A percentile compares a stretch with the other conserved stretches of the same genome.
phyloP scores from a whole-genome alignment of 2,329 filamentous ascomycete species.

The Paecilomyces sp. region DNA sequence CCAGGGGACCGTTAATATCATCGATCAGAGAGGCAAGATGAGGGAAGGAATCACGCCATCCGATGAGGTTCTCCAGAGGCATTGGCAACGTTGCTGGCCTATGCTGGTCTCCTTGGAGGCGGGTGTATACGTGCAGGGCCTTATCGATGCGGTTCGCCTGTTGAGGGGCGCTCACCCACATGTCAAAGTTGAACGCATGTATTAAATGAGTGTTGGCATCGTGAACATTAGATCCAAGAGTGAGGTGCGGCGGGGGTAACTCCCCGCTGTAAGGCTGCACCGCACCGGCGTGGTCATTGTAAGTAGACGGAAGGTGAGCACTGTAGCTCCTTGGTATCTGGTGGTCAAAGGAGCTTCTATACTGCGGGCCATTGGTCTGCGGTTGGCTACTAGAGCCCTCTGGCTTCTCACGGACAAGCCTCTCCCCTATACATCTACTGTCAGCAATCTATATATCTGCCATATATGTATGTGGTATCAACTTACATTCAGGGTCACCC shows the following conservation, averaged over 20 bases:
- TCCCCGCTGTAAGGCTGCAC: conserved; percentile 26
- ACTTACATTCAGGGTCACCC: conserved; percentile 46
- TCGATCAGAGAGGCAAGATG: conserved; percentile 29
- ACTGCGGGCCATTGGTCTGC: conserved; percentile 23
- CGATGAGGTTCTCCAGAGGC: conserved; percentile 30
- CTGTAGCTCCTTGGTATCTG: conserved; percentile 23
- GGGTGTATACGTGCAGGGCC: conserved; percentile 38
- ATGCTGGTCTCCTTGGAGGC: conserved; percentile 31
- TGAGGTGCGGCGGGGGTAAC: conserved; percentile 26
- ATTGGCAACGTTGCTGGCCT: conserved; percentile 27
- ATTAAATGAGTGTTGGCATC: conserved; percentile 21
- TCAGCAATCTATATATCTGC: not conserved
- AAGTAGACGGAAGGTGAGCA: conserved; percentile 16
- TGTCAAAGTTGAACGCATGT: conserved; percentile 35
- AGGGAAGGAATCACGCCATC: conserved; percentile 37
- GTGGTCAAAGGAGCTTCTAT: conserved; percentile 25
- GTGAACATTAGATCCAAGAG: conserved; percentile 25
- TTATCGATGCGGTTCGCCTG: conserved; percentile 29
- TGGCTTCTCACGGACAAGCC: conserved; percentile 30
- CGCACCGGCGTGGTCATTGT: conserved; percentile 23
- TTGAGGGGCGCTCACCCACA: conserved; percentile 37
- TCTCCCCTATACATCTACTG: conserved; percentile 22
- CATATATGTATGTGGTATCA: not conserved
- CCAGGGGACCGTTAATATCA: conserved; percentile 22
- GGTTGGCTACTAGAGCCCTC: conserved; percentile 25